These are phyloP conservation scores for Clonostachys rosea DNA, from an alignment of 2,329 filamentous ascomycete species.

Conservation along the genomic window DNA sequence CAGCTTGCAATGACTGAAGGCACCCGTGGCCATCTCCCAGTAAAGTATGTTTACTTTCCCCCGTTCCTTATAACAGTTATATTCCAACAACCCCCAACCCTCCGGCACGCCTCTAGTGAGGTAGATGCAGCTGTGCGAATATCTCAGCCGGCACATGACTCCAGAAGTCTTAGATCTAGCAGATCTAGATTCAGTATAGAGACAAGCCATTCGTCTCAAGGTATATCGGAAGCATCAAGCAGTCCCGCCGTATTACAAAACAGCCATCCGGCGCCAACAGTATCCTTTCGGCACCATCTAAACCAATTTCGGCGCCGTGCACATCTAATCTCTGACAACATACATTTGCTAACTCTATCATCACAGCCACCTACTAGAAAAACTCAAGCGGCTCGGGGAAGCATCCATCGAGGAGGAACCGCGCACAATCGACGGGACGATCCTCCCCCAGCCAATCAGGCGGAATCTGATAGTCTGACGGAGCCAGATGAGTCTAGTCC, in stretches of 20 bases:
- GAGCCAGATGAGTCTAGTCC: not conserved
- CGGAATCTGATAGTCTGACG: constrained; percentile 26
- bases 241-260: too few relatives aligned
- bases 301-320: constrained; percentile 16
- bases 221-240: too few relatives aligned
- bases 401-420: constrained; percentile 23
- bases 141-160: too few relatives aligned
- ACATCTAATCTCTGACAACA: constrained; percentile 17
- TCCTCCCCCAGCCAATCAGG: constrained; percentile 39
- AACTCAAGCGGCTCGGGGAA: constrained; percentile 42
- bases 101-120: not conserved
- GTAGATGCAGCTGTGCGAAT: too few relatives aligned
- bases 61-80: constrained; percentile 22
- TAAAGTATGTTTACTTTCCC: constrained; percentile 45
- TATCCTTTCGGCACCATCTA: constrained; percentile 13
- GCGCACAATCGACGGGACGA: constrained; percentile 19
- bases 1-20: constrained; percentile 53
- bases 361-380: constrained; percentile 49
- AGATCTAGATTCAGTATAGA: too few relatives aligned
- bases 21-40: constrained; percentile 45
- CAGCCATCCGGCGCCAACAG: not conserved
- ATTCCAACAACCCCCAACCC: constrained; percentile 7
- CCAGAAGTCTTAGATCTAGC: too few relatives aligned
- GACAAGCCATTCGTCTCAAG: too few relatives aligned
- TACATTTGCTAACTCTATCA: constrained; percentile 20